Evolutionary conservation across 306 rosid genomes (phyloP), one percentile per base, ranked within the genome.

Genomic region (Cicer cuneatum): DNA sequence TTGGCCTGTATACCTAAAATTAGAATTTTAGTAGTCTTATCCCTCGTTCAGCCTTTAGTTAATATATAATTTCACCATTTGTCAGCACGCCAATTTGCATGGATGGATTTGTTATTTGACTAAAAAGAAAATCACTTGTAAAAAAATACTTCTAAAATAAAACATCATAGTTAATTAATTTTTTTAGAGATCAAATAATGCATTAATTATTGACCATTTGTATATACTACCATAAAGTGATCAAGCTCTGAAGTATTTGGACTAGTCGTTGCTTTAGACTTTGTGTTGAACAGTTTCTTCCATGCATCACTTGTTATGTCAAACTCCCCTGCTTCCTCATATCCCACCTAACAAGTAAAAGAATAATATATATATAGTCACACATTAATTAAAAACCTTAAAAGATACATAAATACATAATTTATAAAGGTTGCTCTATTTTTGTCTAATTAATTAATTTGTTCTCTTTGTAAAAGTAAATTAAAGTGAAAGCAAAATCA

Each of bases 241-340:
- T 83, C 86, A 40, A 83, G 80, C 71, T 83, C 86, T 16, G 83
- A 74, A 69, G 78, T 78, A 46, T 29, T 79, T 7, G 40, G 71
- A 46, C 13, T 42, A 13, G 19, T 1, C 3, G 66, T 12, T 21
- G 66, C 29, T 62, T 63, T 69, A 37, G 77, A 24, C 52, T 83
- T 62, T 41, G 78, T 62, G 46, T 78, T 60, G 9, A 49, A 43
- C 64, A 69, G 7, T 64, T 78, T 77, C 78, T 83, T 83, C 81
- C 54, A 37, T 63, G 74, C 83, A 69, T 63, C 81, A 60, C 40
- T 74, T 62, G 38, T 38, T 15, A 41, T 49, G 35, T 74, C 81
- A 69, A 63, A 41, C 63, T 41, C 81, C 16, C 1, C 83, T 59
- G 35, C 33, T 67, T 68, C 83, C 5, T 35, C 73, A 15, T 53